Conservation (phyloP, 2,329 filamentous ascomycete species). For the Penicillium sp. region DNA sequence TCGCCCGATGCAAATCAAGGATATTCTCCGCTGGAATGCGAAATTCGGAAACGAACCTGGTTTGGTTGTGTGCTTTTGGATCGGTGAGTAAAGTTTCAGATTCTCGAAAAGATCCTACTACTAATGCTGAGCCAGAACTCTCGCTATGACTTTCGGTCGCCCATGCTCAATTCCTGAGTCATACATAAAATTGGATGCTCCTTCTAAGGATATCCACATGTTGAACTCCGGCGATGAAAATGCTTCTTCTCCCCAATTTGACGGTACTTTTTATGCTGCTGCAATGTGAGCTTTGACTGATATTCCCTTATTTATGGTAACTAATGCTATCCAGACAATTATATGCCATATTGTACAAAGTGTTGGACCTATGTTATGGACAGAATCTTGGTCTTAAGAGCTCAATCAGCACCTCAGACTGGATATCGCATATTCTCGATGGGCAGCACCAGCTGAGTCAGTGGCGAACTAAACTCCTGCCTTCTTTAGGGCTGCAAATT, state of each 20-base stretch:
- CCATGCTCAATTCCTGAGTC: constrained; percentile 45
- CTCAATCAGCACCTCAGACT: constrained; percentile 17
- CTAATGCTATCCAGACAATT: constrained; percentile 19
- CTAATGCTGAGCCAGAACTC: constrained; percentile 25
- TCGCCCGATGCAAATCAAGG: constrained; percentile 34
- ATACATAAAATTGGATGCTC: constrained; percentile 40
- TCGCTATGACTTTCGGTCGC: constrained; percentile 52
- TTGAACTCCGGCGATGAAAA: background rate
- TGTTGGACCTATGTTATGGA: constrained; percentile 42
- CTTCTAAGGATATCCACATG: constrained; percentile 16
- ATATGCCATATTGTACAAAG: constrained; percentile 28
- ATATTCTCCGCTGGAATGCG: constrained; percentile 42
- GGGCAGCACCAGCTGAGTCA: constrained; percentile 37
- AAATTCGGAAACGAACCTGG: constrained; percentile 50
- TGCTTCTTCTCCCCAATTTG: constrained; percentile 12
- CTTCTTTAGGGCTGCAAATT: constrained; percentile 22
- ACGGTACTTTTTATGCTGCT: constrained; percentile 20
- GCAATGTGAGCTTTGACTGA: constrained; percentile 21
- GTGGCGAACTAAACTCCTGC: constrained; percentile 36
- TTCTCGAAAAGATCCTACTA: too few relatives aligned
- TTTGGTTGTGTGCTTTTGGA: constrained; percentile 48
- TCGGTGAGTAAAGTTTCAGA: constrained; percentile 23
- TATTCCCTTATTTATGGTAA: background rate
- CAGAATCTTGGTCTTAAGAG: constrained; percentile 41
- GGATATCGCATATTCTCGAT: constrained; percentile 33